A percentile compares a stretch with the other conserved stretches of the same genome.
phyloP scores from a whole-genome alignment of 257 asterid genomes.

The Capsicum rhomboideum region DNA sequence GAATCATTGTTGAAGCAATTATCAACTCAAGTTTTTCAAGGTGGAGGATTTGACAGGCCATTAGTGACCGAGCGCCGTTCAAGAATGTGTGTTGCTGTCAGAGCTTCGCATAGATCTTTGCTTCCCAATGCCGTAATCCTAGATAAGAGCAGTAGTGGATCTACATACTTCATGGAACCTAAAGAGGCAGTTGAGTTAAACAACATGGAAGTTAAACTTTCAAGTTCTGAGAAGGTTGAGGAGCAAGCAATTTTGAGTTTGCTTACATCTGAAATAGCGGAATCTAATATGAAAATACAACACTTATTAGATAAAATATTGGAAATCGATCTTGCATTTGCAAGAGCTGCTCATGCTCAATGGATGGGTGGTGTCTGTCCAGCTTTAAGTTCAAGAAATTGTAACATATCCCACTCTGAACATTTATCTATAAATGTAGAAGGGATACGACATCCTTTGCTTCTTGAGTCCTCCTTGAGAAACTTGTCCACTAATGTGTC shows the following conservation, averaged over 20 bases:
- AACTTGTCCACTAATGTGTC: constrained; percentile 14
- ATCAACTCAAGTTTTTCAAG: constrained; percentile 53
- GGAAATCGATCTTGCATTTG: constrained; percentile 83
- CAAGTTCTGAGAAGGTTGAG: constrained; percentile 72
- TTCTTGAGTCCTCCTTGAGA: constrained; percentile 57
- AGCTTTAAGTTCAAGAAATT: constrained; percentile 32
- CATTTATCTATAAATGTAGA: constrained; percentile 44
- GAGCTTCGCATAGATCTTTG: constrained; percentile 57
- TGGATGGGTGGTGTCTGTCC: constrained; percentile 79
- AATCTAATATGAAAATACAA: constrained; percentile 41
- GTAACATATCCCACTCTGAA: constrained; percentile 14
- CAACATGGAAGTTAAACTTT: constrained; percentile 79
- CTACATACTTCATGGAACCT: constrained; percentile 90
- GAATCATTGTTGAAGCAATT: constrained; percentile 59
- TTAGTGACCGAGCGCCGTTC: constrained; percentile 77
- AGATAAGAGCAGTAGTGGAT: constrained; percentile 82
- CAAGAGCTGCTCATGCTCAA: constrained; percentile 91
- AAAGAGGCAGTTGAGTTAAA: constrained; percentile 77
- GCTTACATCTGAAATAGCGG: constrained; percentile 66
- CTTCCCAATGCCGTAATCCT: constrained; percentile 66
- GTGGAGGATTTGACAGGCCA: constrained; percentile 78
- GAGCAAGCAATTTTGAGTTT: constrained; percentile 69
- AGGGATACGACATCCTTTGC: constrained; percentile 76
- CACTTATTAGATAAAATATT: constrained; percentile 50
- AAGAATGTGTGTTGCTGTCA: constrained; percentile 78